phyloP scores from a whole-genome alignment of 1,284 basidiomycete genomes.

The Moniliophthora roreri region DNA sequence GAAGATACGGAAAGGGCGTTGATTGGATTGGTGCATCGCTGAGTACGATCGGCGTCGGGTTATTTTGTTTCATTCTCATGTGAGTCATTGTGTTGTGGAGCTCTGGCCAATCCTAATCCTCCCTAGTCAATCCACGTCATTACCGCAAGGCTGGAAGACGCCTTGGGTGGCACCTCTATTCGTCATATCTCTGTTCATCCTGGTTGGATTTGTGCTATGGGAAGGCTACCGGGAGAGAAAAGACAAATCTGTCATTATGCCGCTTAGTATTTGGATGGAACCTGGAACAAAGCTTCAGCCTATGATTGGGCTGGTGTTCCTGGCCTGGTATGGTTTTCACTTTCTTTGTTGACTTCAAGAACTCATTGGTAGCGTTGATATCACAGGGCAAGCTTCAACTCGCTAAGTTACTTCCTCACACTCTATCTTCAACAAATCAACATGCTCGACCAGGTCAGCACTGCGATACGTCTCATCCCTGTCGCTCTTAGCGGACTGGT shows the following conservation, averaged over 20 bases:
- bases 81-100: slow-evolving; percentile 17
- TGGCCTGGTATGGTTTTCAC: slow-evolving; percentile 27
- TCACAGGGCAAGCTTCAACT: slow-evolving; percentile 26
- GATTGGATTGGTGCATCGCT: slow-evolving; percentile 35
- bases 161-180: slow-evolving; percentile 31
- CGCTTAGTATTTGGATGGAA: slow-evolving; percentile 34
- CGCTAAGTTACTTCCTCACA: slow-evolving; percentile 30
- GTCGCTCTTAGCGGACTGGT: slow-evolving; percentile 28
- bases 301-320: slow-evolving; percentile 30
- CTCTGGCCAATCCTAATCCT: neutral
- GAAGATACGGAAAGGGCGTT: slow-evolving; percentile 31
- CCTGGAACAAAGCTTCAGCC: slow-evolving; percentile 30
- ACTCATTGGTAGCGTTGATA: neutral
- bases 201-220: slow-evolving; percentile 30
- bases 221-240: slow-evolving; percentile 30
- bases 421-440: slow-evolving; percentile 34
- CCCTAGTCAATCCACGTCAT: slow-evolving; percentile 31
- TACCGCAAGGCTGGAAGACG: slow-evolving; percentile 30
- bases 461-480: slow-evolving; percentile 30
- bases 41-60: slow-evolving; percentile 29
- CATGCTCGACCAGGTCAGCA: slow-evolving; percentile 28
- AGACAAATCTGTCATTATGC: slow-evolving; percentile 30
- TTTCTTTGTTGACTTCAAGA: neutral
- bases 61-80: slow-evolving; percentile 34
- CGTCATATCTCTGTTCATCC: slow-evolving; percentile 26